Conservation (phyloP, 2,329 filamentous ascomycete genomes). For the Akanthomyces uredinophilus region DNA sequence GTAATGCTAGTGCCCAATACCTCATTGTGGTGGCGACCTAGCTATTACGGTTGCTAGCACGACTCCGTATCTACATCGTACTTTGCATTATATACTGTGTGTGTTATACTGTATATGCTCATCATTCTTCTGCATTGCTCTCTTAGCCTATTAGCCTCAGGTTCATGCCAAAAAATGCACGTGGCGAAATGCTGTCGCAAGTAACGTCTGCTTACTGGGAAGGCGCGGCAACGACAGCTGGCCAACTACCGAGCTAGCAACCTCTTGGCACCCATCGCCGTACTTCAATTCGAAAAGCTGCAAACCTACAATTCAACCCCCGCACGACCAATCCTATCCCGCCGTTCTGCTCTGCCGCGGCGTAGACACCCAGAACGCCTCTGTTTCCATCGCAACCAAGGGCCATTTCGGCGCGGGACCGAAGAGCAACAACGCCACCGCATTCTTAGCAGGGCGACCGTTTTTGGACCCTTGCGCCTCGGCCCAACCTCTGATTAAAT, state of each 20-base stretch:
- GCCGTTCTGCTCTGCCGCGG: not conserved
- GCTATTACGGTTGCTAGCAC: no score
- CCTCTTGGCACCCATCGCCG: not conserved
- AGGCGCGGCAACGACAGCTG: not conserved
- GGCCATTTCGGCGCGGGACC: not conserved
- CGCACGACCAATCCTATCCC: not conserved
- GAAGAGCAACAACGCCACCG: not conserved
- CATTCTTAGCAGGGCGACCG: not conserved
- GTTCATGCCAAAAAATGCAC: no score
- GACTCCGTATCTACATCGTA: no score
- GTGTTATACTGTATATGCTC: no score
- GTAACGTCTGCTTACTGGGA: not conserved
- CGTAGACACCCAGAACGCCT: not conserved
- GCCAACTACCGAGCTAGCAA: not conserved
- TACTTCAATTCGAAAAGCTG: not conserved
- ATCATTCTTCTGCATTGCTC: no score
- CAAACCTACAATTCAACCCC: not conserved
- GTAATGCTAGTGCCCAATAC: not conserved
- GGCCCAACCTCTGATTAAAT: not conserved
- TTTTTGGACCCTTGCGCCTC: not conserved
- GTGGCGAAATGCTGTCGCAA: not conserved
- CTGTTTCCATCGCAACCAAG: slow-evolving; percentile 8
- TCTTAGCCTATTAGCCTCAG: no score
- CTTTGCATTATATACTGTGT: no score
- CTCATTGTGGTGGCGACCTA: no score